These are phyloP conservation scores for Cystobasidium sp. DNA, from an alignment of 1,284 basidiomycete species.

Conservation along the genomic window DNA sequence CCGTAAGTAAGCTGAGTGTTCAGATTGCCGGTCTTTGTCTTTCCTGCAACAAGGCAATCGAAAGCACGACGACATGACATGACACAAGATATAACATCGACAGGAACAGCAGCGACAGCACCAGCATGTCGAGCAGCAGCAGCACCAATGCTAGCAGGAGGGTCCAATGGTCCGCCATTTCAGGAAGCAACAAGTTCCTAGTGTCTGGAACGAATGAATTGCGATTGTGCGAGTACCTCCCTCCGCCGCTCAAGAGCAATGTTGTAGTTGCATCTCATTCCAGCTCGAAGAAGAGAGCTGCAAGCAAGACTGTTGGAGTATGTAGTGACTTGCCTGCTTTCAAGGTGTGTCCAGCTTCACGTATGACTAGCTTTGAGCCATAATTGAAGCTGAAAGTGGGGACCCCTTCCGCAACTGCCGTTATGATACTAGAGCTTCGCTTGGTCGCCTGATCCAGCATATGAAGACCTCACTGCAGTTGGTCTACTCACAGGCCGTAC, in stretches of 20 bases:
- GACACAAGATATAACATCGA: neutral
- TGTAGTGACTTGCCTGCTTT: slow-evolving; percentile 48
- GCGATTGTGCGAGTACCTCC: slow-evolving; percentile 46
- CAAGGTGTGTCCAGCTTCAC: slow-evolving; percentile 27
- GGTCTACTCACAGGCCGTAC: slow-evolving; percentile 48
- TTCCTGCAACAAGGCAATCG: slow-evolving; percentile 4
- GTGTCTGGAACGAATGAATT: slow-evolving; percentile 49
- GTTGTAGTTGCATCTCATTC: neutral
- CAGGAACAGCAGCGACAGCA: neutral
- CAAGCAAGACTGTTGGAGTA: slow-evolving; percentile 45
- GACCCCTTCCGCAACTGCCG: neutral
- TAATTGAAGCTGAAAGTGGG: neutral
- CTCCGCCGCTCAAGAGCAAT: neutral
- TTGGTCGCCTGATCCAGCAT: slow-evolving; percentile 45
- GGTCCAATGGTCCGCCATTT: slow-evolving; percentile 30
- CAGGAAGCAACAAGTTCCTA: slow-evolving; percentile 35
- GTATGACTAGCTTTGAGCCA: neutral
- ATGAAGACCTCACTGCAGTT: slow-evolving; percentile 47
- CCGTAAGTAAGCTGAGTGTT: neutral
- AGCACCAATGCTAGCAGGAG: slow-evolving; percentile 10
- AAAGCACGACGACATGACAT: slow-evolving; percentile 13
- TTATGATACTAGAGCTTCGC: slow-evolving; percentile 45
- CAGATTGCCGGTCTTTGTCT: neutral
- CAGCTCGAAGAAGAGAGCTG: slow-evolving; percentile 5
- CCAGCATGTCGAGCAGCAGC: slow-evolving; percentile 4